A percentile compares a stretch with the other conserved stretches of the same genome.
Conservation (phyloP, 371 early-diverging fungal species). For the Cokeromyces recurvatus region DNA sequence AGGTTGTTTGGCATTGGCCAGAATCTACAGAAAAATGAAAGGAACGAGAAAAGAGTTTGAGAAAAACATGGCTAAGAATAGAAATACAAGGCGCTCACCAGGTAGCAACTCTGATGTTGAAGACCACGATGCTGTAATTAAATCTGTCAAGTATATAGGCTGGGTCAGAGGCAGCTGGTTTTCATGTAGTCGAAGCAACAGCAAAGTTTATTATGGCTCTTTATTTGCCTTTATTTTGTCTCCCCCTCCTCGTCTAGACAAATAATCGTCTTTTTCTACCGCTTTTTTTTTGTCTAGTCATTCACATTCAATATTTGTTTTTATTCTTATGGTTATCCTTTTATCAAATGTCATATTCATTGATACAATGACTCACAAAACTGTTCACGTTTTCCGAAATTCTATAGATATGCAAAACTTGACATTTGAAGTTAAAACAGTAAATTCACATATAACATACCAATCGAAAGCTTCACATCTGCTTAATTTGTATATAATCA, state of each 20-base stretch:
- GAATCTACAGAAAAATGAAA: slow-evolving; percentile 3
- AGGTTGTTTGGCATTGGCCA: slow-evolving; percentile 1
- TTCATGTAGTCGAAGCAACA: slow-evolving; percentile 1
- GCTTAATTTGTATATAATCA: too few relatives aligned
- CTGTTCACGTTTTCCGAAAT: too few relatives aligned
- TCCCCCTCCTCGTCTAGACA: slow-evolving; percentile 2
- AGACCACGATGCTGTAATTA: background rate
- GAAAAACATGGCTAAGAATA: slow-evolving; percentile 2
- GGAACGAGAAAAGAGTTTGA: slow-evolving; percentile 1
- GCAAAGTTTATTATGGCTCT: slow-evolving; percentile 2
- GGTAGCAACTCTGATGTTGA: slow-evolving; percentile 3
- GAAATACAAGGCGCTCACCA: slow-evolving; percentile 1
- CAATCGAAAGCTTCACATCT: too few relatives aligned
- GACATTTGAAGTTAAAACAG: too few relatives aligned
- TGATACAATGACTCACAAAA: too few relatives aligned
- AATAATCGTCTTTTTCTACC: slow-evolving; percentile 4
- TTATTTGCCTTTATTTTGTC: slow-evolving; percentile 2
- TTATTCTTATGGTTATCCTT: too few relatives aligned
- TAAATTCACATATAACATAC: too few relatives aligned
- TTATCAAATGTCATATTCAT: slow-evolving; percentile 3
- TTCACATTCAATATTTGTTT: slow-evolving; percentile 6
- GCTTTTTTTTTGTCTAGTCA: too few relatives aligned
- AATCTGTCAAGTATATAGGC: background rate
- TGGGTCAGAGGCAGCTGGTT: slow-evolving; percentile 3
- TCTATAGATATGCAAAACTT: too few relatives aligned